Conservation (phyloP, 1,139 yeast genomes). For the Blastobotrys niveus region DNA sequence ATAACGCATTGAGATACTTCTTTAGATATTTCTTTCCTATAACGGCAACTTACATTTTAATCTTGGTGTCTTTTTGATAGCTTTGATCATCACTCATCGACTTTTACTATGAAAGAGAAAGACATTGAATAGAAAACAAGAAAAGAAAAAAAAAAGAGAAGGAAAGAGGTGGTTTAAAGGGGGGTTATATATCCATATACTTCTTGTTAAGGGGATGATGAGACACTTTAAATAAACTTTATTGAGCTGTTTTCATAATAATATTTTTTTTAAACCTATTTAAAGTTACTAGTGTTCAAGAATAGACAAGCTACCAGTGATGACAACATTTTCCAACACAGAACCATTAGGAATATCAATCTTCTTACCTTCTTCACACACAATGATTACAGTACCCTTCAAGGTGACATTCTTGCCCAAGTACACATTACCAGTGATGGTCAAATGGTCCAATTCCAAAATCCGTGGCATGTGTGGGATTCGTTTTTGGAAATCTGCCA, state of each 20-base stretch:
- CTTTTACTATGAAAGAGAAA: too few species aligned
- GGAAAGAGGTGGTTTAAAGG: too few species aligned
- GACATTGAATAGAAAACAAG: too few species aligned
- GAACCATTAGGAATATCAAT: constrained; percentile 97
- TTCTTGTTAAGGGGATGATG: too few species aligned
- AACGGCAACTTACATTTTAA: too few species aligned
- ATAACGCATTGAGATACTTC: too few species aligned
- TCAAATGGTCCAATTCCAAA: constrained; percentile 91
- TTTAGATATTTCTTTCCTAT: too few species aligned
- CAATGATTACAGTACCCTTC: constrained; percentile 96
- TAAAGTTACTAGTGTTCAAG: constrained; percentile 65
- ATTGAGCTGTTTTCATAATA: background rate
- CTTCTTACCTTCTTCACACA: constrained; percentile 93
- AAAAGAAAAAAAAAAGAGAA: too few species aligned
- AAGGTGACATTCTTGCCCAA: constrained; percentile 86
- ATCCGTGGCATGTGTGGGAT: constrained; percentile 95
- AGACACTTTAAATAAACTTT: background rate
- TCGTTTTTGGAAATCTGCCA: constrained; percentile 81
- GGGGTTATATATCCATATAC: too few species aligned
- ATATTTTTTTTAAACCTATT: background rate
- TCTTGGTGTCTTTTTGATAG: too few species aligned
- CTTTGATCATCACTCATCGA: too few species aligned
- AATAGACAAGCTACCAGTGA: constrained; percentile 93
- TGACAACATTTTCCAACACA: constrained; percentile 89
- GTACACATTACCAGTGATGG: constrained; percentile 93